phyloP scores from a whole-genome alignment of 345 rosid species.

The Camelina hispida region DNA sequence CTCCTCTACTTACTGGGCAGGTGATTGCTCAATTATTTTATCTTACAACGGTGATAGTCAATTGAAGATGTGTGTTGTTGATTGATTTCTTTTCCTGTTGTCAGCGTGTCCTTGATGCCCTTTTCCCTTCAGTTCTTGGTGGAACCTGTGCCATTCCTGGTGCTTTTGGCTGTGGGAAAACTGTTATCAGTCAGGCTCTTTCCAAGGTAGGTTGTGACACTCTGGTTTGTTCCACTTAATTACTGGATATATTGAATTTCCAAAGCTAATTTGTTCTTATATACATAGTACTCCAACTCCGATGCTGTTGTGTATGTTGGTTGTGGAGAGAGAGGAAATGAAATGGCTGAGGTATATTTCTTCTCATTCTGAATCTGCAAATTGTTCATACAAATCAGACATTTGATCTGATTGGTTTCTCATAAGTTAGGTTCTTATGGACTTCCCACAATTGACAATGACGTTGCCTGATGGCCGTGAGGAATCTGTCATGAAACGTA shows the following conservation, averaged over 20 bases:
- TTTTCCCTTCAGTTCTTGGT: slow-evolving; percentile 99
- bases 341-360: slow-evolving; percentile 93
- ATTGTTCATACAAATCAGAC: slow-evolving; percentile 2
- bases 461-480: slow-evolving; percentile 99
- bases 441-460: slow-evolving; percentile 99
- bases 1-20: slow-evolving; percentile 98
- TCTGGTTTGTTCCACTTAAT: slow-evolving; percentile 2
- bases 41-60: not conserved
- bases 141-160: slow-evolving; percentile 99
- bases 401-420: slow-evolving; percentile 26
- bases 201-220: slow-evolving; percentile 70
- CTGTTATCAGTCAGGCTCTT: slow-evolving; percentile 99
- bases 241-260: slow-evolving; percentile 16
- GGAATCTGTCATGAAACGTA: slow-evolving; percentile 99
- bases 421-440: slow-evolving; percentile 92
- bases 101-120: slow-evolving; percentile 99
- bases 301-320: slow-evolving; percentile 99
- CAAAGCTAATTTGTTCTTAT: slow-evolving; percentile 2
- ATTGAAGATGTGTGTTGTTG: slow-evolving; percentile 31
- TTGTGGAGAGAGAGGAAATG: slow-evolving; percentile 99
- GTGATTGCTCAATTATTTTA: slow-evolving; percentile 45
- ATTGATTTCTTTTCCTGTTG: slow-evolving; percentile 38
- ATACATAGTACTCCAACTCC: slow-evolving; percentile 88
- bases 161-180: slow-evolving; percentile 99
- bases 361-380: slow-evolving; percentile 27